Conservation (phyloP, 2,329 filamentous ascomycete species). For the Ilyonectria robusta region DNA sequence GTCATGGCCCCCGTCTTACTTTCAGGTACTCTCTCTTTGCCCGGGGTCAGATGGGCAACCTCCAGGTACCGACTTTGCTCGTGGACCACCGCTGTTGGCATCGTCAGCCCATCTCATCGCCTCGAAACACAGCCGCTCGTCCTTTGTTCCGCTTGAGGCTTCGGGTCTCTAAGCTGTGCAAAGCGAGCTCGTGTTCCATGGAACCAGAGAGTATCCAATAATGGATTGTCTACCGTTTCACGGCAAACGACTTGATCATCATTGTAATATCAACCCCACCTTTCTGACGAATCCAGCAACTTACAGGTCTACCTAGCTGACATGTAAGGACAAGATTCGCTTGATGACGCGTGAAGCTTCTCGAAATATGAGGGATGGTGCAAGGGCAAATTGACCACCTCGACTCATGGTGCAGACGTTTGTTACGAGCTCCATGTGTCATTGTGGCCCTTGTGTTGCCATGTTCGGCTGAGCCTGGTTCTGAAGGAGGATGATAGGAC, state of each 20-base stretch:
- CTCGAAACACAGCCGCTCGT: not conserved
- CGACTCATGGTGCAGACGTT: not conserved
- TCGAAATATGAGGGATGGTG: not conserved
- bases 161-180: not conserved
- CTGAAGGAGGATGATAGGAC: conserved; percentile 7
- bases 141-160: not conserved
- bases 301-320: not conserved
- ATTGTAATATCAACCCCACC: not conserved
- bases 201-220: not conserved
- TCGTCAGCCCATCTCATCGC: not conserved
- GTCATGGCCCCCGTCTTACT: not conserved
- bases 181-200: not conserved
- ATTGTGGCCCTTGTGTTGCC: not conserved
- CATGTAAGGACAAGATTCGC: not conserved
- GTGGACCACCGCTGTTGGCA: not conserved
- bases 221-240: not conserved
- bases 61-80: not conserved
- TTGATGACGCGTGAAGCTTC: not conserved
- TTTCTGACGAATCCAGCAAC: not conserved
- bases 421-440: not conserved
- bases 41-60: not conserved
- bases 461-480: conserved; percentile 8
- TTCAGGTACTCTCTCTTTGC: not conserved
- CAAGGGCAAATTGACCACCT: not conserved
- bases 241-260: not conserved